These are phyloP conservation scores for Leccinum subspadiceum DNA, from an alignment of 1,284 basidiomycete species.

Conservation along the genomic window DNA sequence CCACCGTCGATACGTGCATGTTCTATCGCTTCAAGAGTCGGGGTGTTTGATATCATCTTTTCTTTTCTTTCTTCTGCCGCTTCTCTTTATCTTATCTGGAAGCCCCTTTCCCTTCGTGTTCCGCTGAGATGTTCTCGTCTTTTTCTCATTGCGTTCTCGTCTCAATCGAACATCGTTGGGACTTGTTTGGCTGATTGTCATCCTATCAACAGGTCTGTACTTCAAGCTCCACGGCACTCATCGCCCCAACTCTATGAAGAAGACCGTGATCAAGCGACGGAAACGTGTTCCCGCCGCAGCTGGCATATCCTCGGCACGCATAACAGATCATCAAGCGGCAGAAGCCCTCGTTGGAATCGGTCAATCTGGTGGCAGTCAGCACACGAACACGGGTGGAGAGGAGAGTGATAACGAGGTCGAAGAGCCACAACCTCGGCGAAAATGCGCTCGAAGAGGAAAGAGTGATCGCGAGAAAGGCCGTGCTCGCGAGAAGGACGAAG, in stretches of 20 bases:
- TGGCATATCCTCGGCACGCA: slow-evolving; percentile 48
- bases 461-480: slow-evolving; percentile 37
- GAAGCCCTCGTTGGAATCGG: slow-evolving; percentile 80
- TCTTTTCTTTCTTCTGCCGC: slow-evolving; percentile 17
- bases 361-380: slow-evolving; percentile 45
- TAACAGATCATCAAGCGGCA: slow-evolving; percentile 80
- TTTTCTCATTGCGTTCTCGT: slow-evolving; percentile 1
- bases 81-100: slow-evolving; percentile 24
- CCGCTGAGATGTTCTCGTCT: background rate
- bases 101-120: slow-evolving; percentile 7
- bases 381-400: slow-evolving; percentile 44
- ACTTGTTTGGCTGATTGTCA: slow-evolving; percentile 23
- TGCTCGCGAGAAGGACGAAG: slow-evolving; percentile 43
- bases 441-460: slow-evolving; percentile 47
- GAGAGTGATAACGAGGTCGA: slow-evolving; percentile 58
- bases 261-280: slow-evolving; percentile 96
- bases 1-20: slow-evolving; percentile 21
- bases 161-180: slow-evolving; percentile 6
- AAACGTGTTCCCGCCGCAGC: slow-evolving; percentile 88
- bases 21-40: slow-evolving; percentile 17
- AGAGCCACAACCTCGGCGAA: slow-evolving; percentile 51
- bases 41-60: slow-evolving; percentile 18
- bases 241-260: slow-evolving; percentile 97
- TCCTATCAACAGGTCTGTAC: slow-evolving; percentile 72
- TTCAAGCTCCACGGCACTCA: slow-evolving; percentile 98